Base-by-base conservation (phyloP, 2,329 filamentous ascomycete genomes). In the Aureobasidium subglaciale region DNA sequence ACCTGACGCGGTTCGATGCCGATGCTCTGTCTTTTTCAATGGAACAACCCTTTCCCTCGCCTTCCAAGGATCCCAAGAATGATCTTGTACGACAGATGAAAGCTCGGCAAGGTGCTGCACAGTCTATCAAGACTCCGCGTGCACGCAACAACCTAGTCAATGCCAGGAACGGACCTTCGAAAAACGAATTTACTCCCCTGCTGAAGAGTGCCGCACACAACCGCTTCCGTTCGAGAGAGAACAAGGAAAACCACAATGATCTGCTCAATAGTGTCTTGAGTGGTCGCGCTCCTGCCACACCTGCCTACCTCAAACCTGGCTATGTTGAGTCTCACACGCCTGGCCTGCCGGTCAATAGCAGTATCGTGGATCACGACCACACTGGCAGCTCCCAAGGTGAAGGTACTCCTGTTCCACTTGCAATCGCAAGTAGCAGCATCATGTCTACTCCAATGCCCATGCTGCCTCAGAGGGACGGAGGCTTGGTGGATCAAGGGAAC, bases 141-240 rank as follows among this genome's bases (percentile, higher is more conserved):
- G 80, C 81, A 41, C 84, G 88, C 60, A 82, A 84, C 16, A 83
- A 86, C 18, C 79, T 96, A 38, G 80, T 81, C 59, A 83, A 88
- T 69, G 80, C 84, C 62, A 82, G 82, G 64, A 93, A 77, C 58
- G 77, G 74, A 15, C 67, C 70, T 5, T 64, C 65, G 11, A 79
- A 76, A 60, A 85, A 84, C 63, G 95, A 99, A 65, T 99, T 99
- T 70, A 99, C 93, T 0, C 93, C 95, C 0, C 76, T 99, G 63
- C 82, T 99, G 68, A 96, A 95, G 71, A 85, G 82, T 63, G 77
- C 90, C 76, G 77, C 91, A 78, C 75, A 90, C 76, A 79, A 87
- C 76, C 75, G 85, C 76, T 71, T 81, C 41, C 59, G 59, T 8
- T 40, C 58, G 73, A 59, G 37, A 4, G 52, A 52, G 62, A 54